A percentile compares a stretch with the other conserved stretches of the same genome.
Evolutionary conservation across 768 basidiomycete genomes (phyloP).

Genomic region (Calocybe gangraenosa): DNA sequence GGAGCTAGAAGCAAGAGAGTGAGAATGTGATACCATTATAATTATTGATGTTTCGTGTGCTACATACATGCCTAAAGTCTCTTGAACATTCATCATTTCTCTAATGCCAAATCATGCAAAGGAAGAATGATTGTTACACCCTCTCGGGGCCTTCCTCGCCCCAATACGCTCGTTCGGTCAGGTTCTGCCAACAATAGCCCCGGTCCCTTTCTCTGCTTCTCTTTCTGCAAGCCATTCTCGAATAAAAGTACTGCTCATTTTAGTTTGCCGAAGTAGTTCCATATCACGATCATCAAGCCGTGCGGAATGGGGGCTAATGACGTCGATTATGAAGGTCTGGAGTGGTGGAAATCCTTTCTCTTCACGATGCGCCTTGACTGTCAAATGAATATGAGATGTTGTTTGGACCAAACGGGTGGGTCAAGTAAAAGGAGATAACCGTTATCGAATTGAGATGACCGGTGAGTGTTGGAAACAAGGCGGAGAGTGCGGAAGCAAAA

Average conservation of each 20-base stretch:
- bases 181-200: too few relatives aligned
- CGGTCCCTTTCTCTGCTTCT: background rate
- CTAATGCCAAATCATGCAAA: too few relatives aligned
- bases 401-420: too few relatives aligned
- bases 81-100: too few relatives aligned
- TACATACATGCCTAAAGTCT: too few relatives aligned
- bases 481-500: background rate
- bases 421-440: too few relatives aligned
- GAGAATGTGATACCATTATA: too few relatives aligned
- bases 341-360: conserved; percentile 56
- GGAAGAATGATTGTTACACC: too few relatives aligned
- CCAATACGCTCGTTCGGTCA: too few relatives aligned
- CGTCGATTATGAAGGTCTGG: conserved; percentile 77
- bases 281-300: conserved; percentile 64
- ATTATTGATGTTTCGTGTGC: too few relatives aligned
- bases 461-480: background rate
- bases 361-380: conserved; percentile 65
- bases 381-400: background rate
- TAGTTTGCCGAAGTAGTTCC: conserved; percentile 66
- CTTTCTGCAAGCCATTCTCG: conserved; percentile 68
- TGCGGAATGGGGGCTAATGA: conserved; percentile 68
- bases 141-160: too few relatives aligned
- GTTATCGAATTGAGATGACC: background rate
- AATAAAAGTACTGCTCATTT: conserved; percentile 95
- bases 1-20: too few relatives aligned